These are phyloP conservation scores for Reticulascus tulasneorum DNA, from an alignment of 2,329 filamentous ascomycete species.

Conservation along the genomic window DNA sequence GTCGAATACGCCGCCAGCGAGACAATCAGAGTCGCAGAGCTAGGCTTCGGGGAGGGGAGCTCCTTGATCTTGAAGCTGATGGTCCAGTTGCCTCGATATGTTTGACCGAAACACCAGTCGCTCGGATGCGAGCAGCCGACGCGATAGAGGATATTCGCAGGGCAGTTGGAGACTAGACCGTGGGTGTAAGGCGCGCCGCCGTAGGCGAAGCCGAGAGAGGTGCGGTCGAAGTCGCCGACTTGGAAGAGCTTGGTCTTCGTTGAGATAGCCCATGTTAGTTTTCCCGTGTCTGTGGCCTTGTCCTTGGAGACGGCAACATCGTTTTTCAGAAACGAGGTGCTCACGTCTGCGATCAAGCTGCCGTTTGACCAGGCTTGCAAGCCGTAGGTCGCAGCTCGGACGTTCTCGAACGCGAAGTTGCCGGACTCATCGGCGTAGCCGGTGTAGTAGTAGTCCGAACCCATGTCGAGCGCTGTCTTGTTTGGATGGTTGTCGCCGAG, in stretches of 20 bases:
- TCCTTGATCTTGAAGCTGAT: constrained; percentile 22
- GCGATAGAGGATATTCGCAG: constrained; percentile 39
- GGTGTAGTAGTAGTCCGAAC: constrained; percentile 46
- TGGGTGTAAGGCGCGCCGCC: constrained; percentile 33
- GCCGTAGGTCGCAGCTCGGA: constrained; percentile 40
- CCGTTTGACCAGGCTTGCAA: constrained; percentile 48
- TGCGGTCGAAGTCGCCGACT: constrained; percentile 11
- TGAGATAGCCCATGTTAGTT: constrained; percentile 35
- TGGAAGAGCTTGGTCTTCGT: constrained; percentile 40
- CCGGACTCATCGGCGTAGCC: constrained; percentile 38
- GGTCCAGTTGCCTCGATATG: constrained; percentile 30
- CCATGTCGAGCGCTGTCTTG: constrained; percentile 42
- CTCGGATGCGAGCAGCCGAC: constrained; percentile 29
- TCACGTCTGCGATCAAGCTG: constrained; percentile 37
- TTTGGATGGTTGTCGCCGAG: constrained; percentile 27
- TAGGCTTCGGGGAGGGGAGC: constrained; percentile 6
- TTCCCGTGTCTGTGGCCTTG: constrained; percentile 31
- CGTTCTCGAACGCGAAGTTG: constrained; percentile 36
- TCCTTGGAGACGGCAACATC: constrained; percentile 31
- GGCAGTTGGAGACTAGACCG: constrained; percentile 38
- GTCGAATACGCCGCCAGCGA: constrained; percentile 41
- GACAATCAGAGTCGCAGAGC: constrained; percentile 32
- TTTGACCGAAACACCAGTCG: constrained; percentile 49
- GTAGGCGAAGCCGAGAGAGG: constrained; percentile 9
- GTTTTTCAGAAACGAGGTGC: constrained; percentile 37